A percentile compares a stretch with the other conserved stretches of the same genome.
Conservation (phyloP, 768 basidiomycete genomes). For the Termitomyces sp. region DNA sequence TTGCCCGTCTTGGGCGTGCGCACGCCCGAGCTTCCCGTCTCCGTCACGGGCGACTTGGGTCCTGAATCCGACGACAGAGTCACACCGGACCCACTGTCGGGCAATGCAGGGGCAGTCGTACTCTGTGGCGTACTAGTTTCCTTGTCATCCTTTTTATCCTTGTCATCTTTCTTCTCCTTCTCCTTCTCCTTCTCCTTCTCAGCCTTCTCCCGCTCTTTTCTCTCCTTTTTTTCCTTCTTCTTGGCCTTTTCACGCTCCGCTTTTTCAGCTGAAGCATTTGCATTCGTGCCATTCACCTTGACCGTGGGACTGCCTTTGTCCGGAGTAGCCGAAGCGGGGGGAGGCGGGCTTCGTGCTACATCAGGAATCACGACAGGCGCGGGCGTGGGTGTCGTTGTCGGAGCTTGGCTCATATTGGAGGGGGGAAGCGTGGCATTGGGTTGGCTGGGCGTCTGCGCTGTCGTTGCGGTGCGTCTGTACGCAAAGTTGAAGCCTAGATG, state of each 20-base stretch:
- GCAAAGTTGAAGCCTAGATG: constrained; percentile 89
- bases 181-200: constrained; percentile 39
- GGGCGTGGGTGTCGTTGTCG: constrained; percentile 24
- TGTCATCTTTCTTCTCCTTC: constrained; percentile 35
- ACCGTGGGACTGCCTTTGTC: constrained; percentile 29
- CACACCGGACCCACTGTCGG: constrained; percentile 18
- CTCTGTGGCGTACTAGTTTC: constrained; percentile 19
- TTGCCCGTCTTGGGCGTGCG: constrained; percentile 69
- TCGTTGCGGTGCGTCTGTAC: constrained; percentile 72
- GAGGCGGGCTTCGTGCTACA: constrained; percentile 14
- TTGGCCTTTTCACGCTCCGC: constrained; percentile 52
- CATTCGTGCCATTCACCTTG: constrained; percentile 34
- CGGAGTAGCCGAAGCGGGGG: constrained; percentile 26
- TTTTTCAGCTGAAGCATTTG: constrained; percentile 31
- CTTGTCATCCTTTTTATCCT: constrained; percentile 24
- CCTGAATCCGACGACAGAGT: constrained; percentile 28
- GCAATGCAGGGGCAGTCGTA: constrained; percentile 23
- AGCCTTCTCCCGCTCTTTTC: constrained; percentile 45
- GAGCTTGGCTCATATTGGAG: constrained; percentile 20
- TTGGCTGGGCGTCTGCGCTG: constrained; percentile 54
- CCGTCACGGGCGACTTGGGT: constrained; percentile 48
- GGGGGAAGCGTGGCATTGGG: constrained; percentile 43
- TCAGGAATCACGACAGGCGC: constrained; percentile 12
- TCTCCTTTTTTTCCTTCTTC: constrained; percentile 59
- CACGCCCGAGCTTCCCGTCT: constrained; percentile 50